Evolutionary conservation across 1,284 basidiomycete species (phyloP), one percentile per base, ranked within the genome.

Genomic region (Mycena sp.): DNA sequence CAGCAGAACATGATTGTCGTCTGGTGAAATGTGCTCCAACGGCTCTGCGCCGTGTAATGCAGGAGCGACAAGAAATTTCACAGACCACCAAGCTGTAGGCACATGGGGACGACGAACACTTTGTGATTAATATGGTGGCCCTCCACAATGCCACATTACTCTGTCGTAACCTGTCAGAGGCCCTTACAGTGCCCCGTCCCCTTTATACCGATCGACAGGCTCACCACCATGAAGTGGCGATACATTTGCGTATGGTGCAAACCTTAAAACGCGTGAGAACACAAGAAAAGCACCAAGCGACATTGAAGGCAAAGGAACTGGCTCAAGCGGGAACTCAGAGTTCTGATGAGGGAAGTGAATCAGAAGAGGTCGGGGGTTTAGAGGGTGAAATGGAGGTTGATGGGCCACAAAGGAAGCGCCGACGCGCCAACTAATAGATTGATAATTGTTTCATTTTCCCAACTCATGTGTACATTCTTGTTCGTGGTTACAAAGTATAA

Each of bases 1-100:
- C 55, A 19, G 55, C 25, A 3, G 11, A 58, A 21, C 55, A 58
- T 25, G 55, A 58, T 29, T 58, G 55, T 29, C 41, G 55, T 7
- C 12, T 46, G 17, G 28, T n/a, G 21, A 40, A 32, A 11, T 58
- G 55, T 35, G n/a, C 46, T 9, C 30, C 55, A 37, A 37, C 44
- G 11, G 55, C 21, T 16, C 7, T 25, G n/a, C 28, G 28, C 9
- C 23, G 26, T 11, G 30, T 32, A 6, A 35, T 46, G 14, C 55
- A 58, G 30, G 55, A 58, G 23, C 55, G 44, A 23, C 10, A n/a
- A 14, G 44, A 29, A 21, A 58, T 44, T 4, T 10, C 43, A 7
- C 41, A 32, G 4, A 21, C 17, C 12, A 45, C 19, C 5, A 12
- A 12, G 4, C 41, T 58, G 10, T n/a, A 48, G 29, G 6, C 26